phyloP scores from a whole-genome alignment of 768 basidiomycete genomes.

The Amanita rubescens region DNA sequence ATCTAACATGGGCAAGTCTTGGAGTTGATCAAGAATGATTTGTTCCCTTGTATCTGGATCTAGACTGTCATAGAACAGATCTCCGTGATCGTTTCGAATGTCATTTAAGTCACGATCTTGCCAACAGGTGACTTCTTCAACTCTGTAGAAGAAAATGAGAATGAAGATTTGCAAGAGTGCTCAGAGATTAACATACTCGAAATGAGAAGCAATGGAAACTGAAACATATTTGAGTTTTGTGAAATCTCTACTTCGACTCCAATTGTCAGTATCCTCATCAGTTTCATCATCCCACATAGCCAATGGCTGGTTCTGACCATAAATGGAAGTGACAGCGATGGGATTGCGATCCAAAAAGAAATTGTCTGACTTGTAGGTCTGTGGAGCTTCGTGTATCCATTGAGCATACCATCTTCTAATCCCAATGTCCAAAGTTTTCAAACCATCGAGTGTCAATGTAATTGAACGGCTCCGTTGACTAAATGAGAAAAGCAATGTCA shows the following conservation, averaged over 20 bases:
- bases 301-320: background rate
- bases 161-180: too few species aligned
- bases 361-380: background rate
- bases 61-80: too few species aligned
- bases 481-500: too few species aligned
- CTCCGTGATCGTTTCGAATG: too few species aligned
- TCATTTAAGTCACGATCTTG: too few species aligned
- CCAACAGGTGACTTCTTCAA: too few species aligned
- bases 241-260: background rate
- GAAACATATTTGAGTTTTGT: background rate
- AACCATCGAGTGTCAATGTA: too few species aligned
- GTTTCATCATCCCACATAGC: background rate
- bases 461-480: too few species aligned
- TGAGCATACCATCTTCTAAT: background rate
- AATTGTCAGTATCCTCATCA: background rate
- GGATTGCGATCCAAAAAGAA: background rate
- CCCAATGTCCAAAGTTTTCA: background rate
- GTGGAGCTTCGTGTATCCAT: background rate
- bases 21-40: too few species aligned
- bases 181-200: background rate
- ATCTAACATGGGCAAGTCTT: too few species aligned
- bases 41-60: too few species aligned
- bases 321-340: background rate
- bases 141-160: too few species aligned
- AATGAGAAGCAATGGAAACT: background rate